phyloP scores from a whole-genome alignment of 2,329 filamentous ascomycete species.

The Calonectria hongkongensis region DNA sequence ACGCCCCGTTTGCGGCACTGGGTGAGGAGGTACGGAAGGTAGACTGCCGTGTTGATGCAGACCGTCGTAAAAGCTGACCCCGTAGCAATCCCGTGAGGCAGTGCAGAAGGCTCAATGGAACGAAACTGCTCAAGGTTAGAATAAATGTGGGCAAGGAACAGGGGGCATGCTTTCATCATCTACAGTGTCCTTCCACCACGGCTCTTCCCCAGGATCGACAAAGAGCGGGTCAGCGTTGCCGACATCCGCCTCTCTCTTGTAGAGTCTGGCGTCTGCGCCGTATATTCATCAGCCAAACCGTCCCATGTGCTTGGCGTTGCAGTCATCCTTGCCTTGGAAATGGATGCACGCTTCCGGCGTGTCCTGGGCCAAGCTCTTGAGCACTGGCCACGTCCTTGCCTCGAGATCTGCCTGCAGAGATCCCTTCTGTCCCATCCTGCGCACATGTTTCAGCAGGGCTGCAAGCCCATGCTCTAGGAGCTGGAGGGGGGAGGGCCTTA shows the following conservation, averaged over 20 bases:
- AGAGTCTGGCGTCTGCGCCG: background rate
- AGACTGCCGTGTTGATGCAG: conserved; percentile 84
- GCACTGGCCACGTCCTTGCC: conserved; percentile 22
- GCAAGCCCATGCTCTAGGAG: too few species aligned
- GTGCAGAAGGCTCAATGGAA: conserved; percentile 14
- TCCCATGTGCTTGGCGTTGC: background rate
- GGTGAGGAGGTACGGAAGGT: conserved; percentile 81
- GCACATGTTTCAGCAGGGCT: background rate
- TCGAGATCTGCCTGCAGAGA: conserved; percentile 15
- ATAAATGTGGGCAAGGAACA: background rate
- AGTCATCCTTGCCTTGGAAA: conserved; percentile 30
- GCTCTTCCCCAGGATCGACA: conserved; percentile 19
- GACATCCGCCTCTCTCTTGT: conserved; percentile 13
- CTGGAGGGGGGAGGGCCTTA: conserved; percentile 60
- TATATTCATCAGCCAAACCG: background rate
- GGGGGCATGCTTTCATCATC: background rate
- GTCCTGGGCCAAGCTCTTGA: conserved; percentile 24
- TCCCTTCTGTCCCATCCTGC: conserved; percentile 1
- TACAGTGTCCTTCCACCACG: conserved; percentile 6
- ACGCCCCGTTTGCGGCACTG: conserved; percentile 79
- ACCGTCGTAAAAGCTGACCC: conserved; percentile 83
- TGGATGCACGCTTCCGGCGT: conserved; percentile 36
- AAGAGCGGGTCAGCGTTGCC: conserved; percentile 21
- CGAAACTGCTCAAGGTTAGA: conserved; percentile 25
- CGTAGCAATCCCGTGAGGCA: conserved; percentile 76